A percentile compares a stretch with the other conserved stretches of the same genome.
phyloP scores from a whole-genome alignment of 257 asterid genomes.

The Ocimum tenuiflorum region DNA sequence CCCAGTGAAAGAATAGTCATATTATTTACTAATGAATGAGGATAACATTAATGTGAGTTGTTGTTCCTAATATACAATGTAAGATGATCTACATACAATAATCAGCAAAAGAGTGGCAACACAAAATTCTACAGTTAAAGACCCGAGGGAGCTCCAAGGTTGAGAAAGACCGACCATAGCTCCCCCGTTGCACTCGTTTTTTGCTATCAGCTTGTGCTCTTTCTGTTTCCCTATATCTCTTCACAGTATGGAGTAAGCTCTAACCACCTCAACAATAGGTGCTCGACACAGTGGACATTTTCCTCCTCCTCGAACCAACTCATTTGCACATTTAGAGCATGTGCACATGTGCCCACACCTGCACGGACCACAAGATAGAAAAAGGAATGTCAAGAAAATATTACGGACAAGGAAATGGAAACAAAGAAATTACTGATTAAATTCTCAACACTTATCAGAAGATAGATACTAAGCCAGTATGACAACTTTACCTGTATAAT shows the following conservation, averaged over 20 bases:
- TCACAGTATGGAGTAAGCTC: constrained; percentile 87
- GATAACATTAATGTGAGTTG: constrained; percentile 31
- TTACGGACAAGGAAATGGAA: too few species aligned
- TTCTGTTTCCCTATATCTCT: constrained; percentile 14
- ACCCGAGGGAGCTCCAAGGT: constrained; percentile 20
- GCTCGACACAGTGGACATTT: constrained; percentile 94
- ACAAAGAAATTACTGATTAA: too few species aligned
- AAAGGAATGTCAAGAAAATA: neutral
- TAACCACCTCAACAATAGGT: constrained; percentile 84
- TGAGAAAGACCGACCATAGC: constrained; percentile 26
- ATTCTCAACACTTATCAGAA: too few species aligned
- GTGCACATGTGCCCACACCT: constrained; percentile 99
- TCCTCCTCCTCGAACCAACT: constrained; percentile 75
- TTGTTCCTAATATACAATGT: constrained; percentile 38
- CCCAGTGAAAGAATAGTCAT: constrained; percentile 30
- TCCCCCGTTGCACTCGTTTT: constrained; percentile 20
- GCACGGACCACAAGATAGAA: neutral
- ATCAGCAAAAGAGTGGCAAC: constrained; percentile 30
- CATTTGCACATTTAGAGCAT: constrained; percentile 79
- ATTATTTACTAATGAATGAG: constrained; percentile 49
- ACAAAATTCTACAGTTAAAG: constrained; percentile 7
- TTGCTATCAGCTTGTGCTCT: neutral
- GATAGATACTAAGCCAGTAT: too few species aligned
- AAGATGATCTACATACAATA: constrained; percentile 4
- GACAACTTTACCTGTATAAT: constrained; percentile 63